Evolutionary conservation across 1,284 basidiomycete species (phyloP), one percentile per base, ranked within the genome.

Genomic region (Marasmius tenuissimus): DNA sequence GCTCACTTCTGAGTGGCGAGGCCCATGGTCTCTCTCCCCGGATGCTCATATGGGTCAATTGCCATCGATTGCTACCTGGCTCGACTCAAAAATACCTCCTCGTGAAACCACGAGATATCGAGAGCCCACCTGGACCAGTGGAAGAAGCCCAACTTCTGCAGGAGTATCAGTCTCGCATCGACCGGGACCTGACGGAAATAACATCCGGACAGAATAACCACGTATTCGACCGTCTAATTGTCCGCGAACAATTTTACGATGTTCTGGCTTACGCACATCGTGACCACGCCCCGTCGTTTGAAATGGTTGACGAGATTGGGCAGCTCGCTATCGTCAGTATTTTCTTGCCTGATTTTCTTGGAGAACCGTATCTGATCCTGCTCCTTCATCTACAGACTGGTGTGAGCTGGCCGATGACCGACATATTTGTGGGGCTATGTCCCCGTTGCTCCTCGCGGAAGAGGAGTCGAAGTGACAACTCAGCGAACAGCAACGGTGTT

Each of bases 401-500:
- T 20, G 81, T 90, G 59, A 89, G 87, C 10, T 90, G 87, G 88
- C 86, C 88, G 5, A 90, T 90, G 85, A 80, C 84, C 7, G 88
- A 90, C 71, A 80, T 85, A 48, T 90, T 89, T 72, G 76, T 81
- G 53, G 81, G 80, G 34, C 72, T 88, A 38, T 90, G 88, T 67
- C 88, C 88, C 4, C 68, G 85, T 4, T 90, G 88, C 73, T 63
- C 69, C 76, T 49, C 73, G 18, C n/a, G n/a, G 1, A 34, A 37
- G 12, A 54, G 35, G 34, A 34, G 7, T 6, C 52, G 52, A 18
- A 38, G 12, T 7, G 34, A 38, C 20, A 34, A 38, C 12, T 35
- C 8, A 6, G 33, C 16, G 42, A 14, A 45, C 12, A 14, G 12
- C 18, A 18, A 45, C 2, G 42, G 18, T 14, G 5, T 45, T 45